Evolutionary conservation across 768 basidiomycete genomes (phyloP).

Genomic region (Tricholoma flavovirens): DNA sequence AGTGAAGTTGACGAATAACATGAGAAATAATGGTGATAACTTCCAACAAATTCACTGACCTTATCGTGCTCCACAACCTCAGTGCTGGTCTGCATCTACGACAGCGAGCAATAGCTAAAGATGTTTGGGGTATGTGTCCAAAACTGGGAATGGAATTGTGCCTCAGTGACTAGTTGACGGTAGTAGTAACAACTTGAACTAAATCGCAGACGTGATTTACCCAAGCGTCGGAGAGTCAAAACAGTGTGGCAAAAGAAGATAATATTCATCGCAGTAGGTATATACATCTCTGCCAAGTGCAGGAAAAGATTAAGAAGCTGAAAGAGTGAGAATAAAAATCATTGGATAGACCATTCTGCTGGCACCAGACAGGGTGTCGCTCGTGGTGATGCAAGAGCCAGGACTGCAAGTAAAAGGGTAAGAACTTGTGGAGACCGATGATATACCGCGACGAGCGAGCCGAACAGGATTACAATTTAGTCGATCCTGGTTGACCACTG

Average conservation of each 20-base stretch:
- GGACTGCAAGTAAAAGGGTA: not conserved
- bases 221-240: conserved; percentile 51
- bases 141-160: conserved; percentile 9
- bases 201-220: conserved; percentile 13
- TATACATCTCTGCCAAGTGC: not conserved
- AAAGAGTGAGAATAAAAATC: not conserved
- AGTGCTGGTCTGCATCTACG: conserved; percentile 42
- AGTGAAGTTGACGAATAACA: conserved; percentile 6
- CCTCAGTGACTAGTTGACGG: conserved; percentile 16
- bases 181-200: conserved; percentile 25
- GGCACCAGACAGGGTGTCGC: not conserved
- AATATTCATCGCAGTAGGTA: conserved; percentile 1
- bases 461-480: not conserved
- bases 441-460: not conserved
- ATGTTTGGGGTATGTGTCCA: conserved; percentile 10
- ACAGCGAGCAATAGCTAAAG: conserved; percentile 13
- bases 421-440: not conserved
- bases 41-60: conserved; percentile 32
- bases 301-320: not conserved
- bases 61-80: conserved; percentile 43
- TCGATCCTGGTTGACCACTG: not conserved
- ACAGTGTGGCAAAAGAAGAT: conserved; percentile 34
- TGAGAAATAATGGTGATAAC: conserved; percentile 12
- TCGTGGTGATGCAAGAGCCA: not conserved
- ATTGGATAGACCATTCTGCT: not conserved